A percentile compares a stretch with the other conserved stretches of the same genome.
Conservation (phyloP, 2,329 filamentous ascomycete species). For the Pseudocercospora crystallina region DNA sequence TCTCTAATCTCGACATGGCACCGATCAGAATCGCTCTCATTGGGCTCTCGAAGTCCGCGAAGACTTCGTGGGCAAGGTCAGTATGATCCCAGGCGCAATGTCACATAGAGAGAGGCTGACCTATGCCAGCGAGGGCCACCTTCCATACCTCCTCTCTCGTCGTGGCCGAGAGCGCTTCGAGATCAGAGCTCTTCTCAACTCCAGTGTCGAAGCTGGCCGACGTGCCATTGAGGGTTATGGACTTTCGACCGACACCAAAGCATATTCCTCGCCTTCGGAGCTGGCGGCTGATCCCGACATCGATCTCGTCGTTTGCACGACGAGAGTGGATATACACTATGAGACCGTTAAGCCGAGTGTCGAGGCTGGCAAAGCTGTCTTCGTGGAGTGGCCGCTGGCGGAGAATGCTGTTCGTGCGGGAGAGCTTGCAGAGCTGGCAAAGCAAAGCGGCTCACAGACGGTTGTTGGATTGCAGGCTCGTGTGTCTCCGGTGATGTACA, state of each 20-base stretch:
- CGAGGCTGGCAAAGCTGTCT: conserved; percentile 47
- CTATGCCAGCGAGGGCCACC: conserved; percentile 47
- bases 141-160: conserved; percentile 59
- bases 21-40: conserved; percentile 59
- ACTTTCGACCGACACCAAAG: conserved; percentile 40
- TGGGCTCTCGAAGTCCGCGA: conserved; percentile 56
- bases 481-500: conserved; percentile 41
- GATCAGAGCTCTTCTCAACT: conserved; percentile 54
- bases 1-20: conserved; percentile 39
- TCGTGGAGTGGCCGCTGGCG: conserved; percentile 42
- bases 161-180: conserved; percentile 42
- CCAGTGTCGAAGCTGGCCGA: conserved; percentile 43
- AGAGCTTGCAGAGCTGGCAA: conserved; percentile 45
- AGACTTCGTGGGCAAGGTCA: conserved; percentile 53
- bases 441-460: conserved; percentile 43
- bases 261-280: conserved; percentile 45
- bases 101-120: not conserved
- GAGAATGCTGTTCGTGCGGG: conserved; percentile 48
- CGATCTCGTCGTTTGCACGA: conserved; percentile 49
- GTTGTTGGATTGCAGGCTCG: conserved; percentile 51
- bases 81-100: not conserved
- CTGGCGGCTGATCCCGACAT: conserved; percentile 49
- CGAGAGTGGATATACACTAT: conserved; percentile 48
- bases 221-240: conserved; percentile 43
- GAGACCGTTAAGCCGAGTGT: conserved; percentile 41